Percentiles rank a stretch among this genome's conserved stretches.
Evolutionary conservation across 1,284 basidiomycete genomes (phyloP).

Genomic region (Heliocybe sulcata): DNA sequence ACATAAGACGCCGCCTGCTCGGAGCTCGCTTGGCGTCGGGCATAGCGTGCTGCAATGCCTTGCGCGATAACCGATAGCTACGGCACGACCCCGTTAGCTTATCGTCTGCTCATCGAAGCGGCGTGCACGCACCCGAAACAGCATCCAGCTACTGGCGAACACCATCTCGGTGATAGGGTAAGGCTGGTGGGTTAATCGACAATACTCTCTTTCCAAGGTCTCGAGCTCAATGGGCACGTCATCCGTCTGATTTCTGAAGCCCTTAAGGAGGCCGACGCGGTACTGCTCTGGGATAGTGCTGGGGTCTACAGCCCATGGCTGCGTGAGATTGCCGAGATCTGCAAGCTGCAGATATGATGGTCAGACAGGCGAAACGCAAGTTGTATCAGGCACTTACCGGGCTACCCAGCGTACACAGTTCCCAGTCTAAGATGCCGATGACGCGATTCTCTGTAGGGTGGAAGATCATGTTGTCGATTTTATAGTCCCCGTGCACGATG

Average conservation of each 20-base stretch:
- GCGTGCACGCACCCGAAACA: slow-evolving; percentile 65
- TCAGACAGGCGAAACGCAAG: slow-evolving; percentile 1
- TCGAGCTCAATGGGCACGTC: slow-evolving; percentile 64
- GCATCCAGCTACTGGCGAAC: slow-evolving; percentile 82
- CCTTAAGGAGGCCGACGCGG: slow-evolving; percentile 24
- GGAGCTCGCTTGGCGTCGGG: slow-evolving; percentile 81
- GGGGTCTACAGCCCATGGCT: slow-evolving; percentile 72
- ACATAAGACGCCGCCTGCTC: slow-evolving; percentile 60
- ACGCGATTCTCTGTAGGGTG: slow-evolving; percentile 89
- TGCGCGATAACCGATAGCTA: slow-evolving; percentile 85
- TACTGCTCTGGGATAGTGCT: slow-evolving; percentile 6
- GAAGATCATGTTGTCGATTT: slow-evolving; percentile 93
- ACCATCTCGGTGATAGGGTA: slow-evolving; percentile 74
- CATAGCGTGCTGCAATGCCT: slow-evolving; percentile 87
- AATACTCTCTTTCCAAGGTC: slow-evolving; percentile 74
- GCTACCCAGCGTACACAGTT: slow-evolving; percentile 88
- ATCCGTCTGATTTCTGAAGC: slow-evolving; percentile 57
- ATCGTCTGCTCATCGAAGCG: not conserved
- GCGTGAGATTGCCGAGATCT: slow-evolving; percentile 88
- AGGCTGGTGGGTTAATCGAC: slow-evolving; percentile 44
- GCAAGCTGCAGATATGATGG: slow-evolving; percentile 53
- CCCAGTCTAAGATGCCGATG: slow-evolving; percentile 96
- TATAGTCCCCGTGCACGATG: slow-evolving; percentile 95
- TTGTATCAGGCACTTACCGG: slow-evolving; percentile 39
- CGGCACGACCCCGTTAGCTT: slow-evolving; percentile 2